Base-by-base conservation (phyloP, 2,329 filamentous ascomycete species). In the Rutstroemia sp. region DNA sequence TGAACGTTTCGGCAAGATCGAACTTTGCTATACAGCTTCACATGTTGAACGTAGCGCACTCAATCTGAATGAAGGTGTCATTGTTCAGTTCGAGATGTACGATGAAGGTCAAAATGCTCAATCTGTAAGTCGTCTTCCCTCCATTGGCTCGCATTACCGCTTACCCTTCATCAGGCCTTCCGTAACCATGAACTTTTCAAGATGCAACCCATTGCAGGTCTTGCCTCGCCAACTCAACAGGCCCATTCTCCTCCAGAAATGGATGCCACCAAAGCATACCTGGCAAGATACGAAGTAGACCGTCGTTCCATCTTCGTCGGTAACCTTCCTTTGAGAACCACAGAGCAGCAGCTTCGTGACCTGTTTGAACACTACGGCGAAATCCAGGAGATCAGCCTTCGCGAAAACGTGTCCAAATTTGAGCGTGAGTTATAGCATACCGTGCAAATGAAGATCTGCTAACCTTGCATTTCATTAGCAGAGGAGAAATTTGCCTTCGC, bases 41-140 rank as follows among this genome's bases (percentile, higher is more conserved):
- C 46, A 53, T 17, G 45, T 65, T 40, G 68, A 69, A 54, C 63
- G 63, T 47, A 60, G 61, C 38, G 48, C 58, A 40, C 60, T 68
- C 48, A 64, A 67, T n/a, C 61, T 69, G 46, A 60, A 60, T 14
- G 66, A 67, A 46, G 67, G 66, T 10, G 71, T 80, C 1, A 60
- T 80, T 5, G 73, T 81, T 30, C 72, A 76, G 25, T 84, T 78
- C 58, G 68, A 72, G 42, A 72, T 72, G 60, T 84, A 79, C 50
- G 77, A 83, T 57, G 70, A 75, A 3, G 70, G 69, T 23, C 74
- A 80, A 21, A 75, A 81, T 56, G 73, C 81, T 4, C 69, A 75
- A 30, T 64, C 69, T 25, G 79, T 81, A 69, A 71, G 77, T 68
- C 16, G 38, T 19, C 39, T 21, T 14, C 12, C 7, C 19, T 46